Base-by-base conservation (phyloP, 2,329 filamentous ascomycete species). In the Lithohypha guttulata region DNA sequence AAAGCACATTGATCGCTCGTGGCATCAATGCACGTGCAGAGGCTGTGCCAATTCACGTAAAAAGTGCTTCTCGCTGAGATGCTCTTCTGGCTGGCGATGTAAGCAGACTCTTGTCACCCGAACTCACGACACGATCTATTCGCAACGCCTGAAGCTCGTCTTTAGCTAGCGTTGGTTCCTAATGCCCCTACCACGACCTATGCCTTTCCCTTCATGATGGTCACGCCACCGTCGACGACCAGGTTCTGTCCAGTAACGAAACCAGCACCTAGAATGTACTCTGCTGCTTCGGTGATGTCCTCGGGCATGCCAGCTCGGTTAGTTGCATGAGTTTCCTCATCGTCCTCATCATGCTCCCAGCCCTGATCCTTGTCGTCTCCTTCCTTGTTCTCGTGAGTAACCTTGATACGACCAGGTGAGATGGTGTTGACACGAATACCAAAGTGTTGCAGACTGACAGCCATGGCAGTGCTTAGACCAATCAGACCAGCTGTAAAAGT, bases 391-490 rank as follows among this genome's bases (percentile, higher is more conserved):
- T 69, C 66, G 46, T 68, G 65, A n/a, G 57, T 56, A 6, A 60
- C 64, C 51, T 65, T 66, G 52, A 68, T 63, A 34, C 64, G 54
- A 2, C 66, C 65, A 0, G 66, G 65, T 4, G 64, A 60, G 21
- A 69, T 57, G n/a, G 63, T 48, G 44, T 61, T 61, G 42, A 57
- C 56, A 13, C 59, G 47, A 22, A 62, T 56, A 1, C 57, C 60
- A 48, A 53, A 56, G 18, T 49, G 42, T 36, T 49, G 43, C 10
- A 56, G 48, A 17, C 53, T 57, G 23, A 62, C 50, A 11, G 60
- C 57, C 59, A 61, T 61, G 39, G 52, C 54, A 42, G 60, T 57
- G 33, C 54, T 60, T 17, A 62, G 50, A 1, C 60, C 59, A 14
- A 61, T 43, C 39, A 58, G 47, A 0, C 56, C 60, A 7, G 34